Percentiles rank a stretch among this genome's conserved stretches.
phyloP scores from a whole-genome alignment of 2,329 filamentous ascomycete genomes.

The Aureobasidium mangrovei region DNA sequence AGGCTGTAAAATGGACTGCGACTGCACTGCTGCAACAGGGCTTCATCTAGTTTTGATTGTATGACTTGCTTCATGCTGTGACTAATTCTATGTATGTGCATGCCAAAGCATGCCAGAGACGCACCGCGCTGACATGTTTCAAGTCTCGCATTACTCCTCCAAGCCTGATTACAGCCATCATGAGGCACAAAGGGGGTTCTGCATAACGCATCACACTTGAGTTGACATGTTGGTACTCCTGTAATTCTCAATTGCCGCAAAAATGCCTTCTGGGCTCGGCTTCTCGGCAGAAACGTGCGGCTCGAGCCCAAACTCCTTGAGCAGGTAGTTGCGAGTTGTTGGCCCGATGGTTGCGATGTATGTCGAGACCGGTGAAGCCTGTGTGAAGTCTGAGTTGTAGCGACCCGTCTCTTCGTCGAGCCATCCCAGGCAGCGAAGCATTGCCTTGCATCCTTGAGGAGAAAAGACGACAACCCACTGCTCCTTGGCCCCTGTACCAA shows the following conservation, averaged over 20 bases:
- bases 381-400: conserved; percentile 20
- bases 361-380: conserved; percentile 31
- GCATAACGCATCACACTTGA: background rate
- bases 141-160: background rate
- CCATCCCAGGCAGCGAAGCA: conserved; percentile 46
- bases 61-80: conserved; percentile 6
- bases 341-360: conserved; percentile 85
- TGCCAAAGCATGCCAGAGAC: background rate
- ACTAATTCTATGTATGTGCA: background rate
- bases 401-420: conserved; percentile 34
- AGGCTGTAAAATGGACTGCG: background rate
- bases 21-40: background rate
- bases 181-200: background rate
- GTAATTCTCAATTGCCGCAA: conserved; percentile 5
- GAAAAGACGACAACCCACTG: conserved; percentile 71
- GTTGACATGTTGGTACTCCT: background rate
- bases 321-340: conserved; percentile 72
- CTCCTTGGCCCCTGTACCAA: conserved; percentile 20
- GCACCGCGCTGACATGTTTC: conserved; percentile 1
- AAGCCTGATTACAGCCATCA: background rate
- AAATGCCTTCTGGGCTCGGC: conserved; percentile 73
- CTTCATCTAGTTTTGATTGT: background rate
- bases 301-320: conserved; percentile 54
- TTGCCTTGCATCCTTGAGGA: conserved; percentile 52
- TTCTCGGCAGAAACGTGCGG: conserved; percentile 73